Evolutionary conservation across 1,284 basidiomycete species (phyloP).

Genomic region (Ustilago shanxiensis): DNA sequence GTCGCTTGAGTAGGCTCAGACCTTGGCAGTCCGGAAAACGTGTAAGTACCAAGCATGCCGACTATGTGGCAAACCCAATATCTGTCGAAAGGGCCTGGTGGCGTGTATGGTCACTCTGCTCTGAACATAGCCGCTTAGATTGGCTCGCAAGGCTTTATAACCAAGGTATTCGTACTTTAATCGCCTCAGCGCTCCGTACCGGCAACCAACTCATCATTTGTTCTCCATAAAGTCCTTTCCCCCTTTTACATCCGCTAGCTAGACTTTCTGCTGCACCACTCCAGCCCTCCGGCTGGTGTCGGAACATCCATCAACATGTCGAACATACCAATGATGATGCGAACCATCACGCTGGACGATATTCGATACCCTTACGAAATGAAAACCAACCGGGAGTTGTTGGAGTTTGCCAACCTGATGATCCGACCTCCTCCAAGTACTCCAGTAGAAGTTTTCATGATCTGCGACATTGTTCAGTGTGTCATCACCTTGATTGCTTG

Average conservation of each 20-base stretch:
- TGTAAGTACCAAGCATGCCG: no score
- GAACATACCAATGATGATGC: not conserved
- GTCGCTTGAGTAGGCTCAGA: no score
- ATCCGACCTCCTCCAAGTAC: slow-evolving; percentile 13
- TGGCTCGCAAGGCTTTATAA: not conserved
- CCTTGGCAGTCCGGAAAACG: no score
- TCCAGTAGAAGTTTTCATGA: slow-evolving; percentile 22
- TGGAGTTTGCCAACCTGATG: slow-evolving; percentile 1
- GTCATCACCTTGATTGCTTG: slow-evolving; percentile 13
- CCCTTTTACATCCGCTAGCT: no score
- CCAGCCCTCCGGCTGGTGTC: not conserved
- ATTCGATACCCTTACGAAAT: slow-evolving; percentile 7
- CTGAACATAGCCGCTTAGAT: not conserved
- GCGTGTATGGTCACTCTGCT: not conserved
- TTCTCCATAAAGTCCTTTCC: not conserved
- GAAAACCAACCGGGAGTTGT: slow-evolving; percentile 13
- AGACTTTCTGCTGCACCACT: not conserved
- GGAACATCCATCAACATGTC: not conserved
- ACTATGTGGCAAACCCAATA: no score
- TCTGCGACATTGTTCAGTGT: slow-evolving; percentile 22
- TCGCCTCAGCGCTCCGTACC: not conserved
- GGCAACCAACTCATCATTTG: not conserved
- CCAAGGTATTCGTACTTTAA: no score
- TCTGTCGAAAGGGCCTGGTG: not conserved
- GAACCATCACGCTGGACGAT: not conserved